These are phyloP conservation scores for Geoglossum glabrum DNA, from an alignment of 495 filamentous ascomycete species.

Conservation along the genomic window DNA sequence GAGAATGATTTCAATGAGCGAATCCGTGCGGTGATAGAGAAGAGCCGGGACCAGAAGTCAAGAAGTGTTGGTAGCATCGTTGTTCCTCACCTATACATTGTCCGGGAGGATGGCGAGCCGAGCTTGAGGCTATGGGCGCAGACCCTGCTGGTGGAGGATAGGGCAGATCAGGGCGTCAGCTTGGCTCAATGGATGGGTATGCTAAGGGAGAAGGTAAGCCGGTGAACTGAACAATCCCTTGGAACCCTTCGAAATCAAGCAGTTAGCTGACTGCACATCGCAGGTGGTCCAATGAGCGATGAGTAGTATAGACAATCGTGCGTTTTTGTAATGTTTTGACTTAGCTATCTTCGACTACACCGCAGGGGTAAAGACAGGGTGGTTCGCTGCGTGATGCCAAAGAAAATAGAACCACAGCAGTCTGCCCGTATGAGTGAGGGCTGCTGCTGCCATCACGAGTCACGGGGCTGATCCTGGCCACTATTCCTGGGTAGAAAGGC, in stretches of 20 bases:
- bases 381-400: neutral
- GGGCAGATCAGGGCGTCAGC: constrained; percentile 82
- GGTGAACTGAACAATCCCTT: neutral
- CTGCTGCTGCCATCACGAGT: neutral
- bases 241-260: neutral
- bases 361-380: neutral
- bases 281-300: constrained; percentile 5
- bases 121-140: constrained; percentile 90
- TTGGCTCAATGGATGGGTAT: constrained; percentile 82
- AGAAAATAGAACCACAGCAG: neutral
- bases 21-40: constrained; percentile 70
- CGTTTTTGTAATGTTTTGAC: neutral
- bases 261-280: neutral
- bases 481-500: no score
- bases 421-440: no score
- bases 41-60: constrained; percentile 69
- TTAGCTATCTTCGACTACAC: neutral
- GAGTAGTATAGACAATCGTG: neutral
- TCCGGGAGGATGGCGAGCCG: constrained; percentile 89
- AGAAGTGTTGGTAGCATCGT: constrained; percentile 80
- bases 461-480: neutral
- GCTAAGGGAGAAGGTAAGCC: constrained; percentile 83
- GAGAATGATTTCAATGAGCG: constrained; percentile 95
- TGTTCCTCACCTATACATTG: constrained; percentile 79
- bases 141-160: constrained; percentile 86